Conservation (phyloP, 139 green algal genomes). For the Chlamydomonas schloesseri region DNA sequence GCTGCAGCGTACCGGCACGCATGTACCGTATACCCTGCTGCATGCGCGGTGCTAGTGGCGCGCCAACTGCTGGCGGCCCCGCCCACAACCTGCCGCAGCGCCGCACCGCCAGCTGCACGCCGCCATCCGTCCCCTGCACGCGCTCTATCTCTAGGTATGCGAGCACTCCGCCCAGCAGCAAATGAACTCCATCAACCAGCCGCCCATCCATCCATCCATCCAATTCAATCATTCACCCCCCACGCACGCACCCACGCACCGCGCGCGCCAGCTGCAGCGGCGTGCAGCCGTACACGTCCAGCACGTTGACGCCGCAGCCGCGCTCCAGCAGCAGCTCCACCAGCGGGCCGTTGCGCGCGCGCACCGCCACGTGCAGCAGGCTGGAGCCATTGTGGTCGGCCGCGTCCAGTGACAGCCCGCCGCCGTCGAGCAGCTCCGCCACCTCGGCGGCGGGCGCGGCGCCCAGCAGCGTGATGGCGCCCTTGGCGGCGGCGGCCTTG, state of each 20-base stretch:
- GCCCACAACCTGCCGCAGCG: too few relatives aligned
- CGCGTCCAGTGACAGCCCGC: neutral
- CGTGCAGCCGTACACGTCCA: conserved; percentile 12
- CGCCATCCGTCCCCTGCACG: too few relatives aligned
- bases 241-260: neutral
- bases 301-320: neutral
- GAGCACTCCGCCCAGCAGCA: too few relatives aligned
- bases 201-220: too few relatives aligned
- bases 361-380: neutral
- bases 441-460: neutral
- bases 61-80: too few relatives aligned
- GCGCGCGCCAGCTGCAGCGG: neutral
- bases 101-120: too few relatives aligned
- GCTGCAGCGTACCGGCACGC: too few relatives aligned
- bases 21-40: too few relatives aligned
- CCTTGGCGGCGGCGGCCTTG: neutral
- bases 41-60: too few relatives aligned
- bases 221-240: too few relatives aligned
- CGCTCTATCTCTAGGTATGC: too few relatives aligned
- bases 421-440: conserved; percentile 14
- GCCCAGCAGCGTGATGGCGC: neutral
- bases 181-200: too few relatives aligned
- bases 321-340: conserved; percentile 8
- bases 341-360: neutral
- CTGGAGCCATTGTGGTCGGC: conserved; percentile 20